Base-by-base conservation (phyloP, 768 basidiomycete genomes). In the Pleurotus tuoliensis region DNA sequence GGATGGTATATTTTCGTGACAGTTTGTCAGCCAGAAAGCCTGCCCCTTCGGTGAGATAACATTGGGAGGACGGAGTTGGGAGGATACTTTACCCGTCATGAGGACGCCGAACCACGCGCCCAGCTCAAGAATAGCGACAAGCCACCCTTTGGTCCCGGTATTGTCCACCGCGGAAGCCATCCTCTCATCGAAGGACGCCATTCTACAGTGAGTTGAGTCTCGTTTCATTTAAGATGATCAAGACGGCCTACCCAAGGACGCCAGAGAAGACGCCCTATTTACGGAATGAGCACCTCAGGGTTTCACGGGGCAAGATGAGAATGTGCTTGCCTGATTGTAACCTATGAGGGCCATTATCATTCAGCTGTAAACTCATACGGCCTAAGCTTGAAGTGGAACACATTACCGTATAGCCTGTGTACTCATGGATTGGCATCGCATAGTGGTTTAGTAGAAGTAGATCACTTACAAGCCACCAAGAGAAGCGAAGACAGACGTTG, bases 51-150 rank as follows among this genome's bases (percentile, higher is more conserved):
- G 8, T 39, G 34, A 22, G 15, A 40, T 20, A 41, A 41, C 20
- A 20, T 20, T 55, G 18, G 8, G 27, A 34, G 9, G 50, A 37
- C 40, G 38, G 22, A n/a, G 22, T 24, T 38, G 20, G 46, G 13
- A 41, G 4, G 24, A 8, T 13, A 5, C 47, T 60, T 56, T 58
- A 69, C 88, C 89, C 46, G 87, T 88, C 55, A 79, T 70, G 16
- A 92, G 78, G 9, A 88, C 85, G 58, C 90, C 90, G 58, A 86
- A 74, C 84, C 89, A 89, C 20, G 90, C 89, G 56, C 84, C 86
- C 12, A 88, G 76, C 69, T 88, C 87, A 37, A 90, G 78, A 63
- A 90, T 87, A 18, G 87, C 73, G 12, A 88, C 88, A 3, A 92
- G 72, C 82, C 88, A 86, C 8, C 87, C 90, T 69, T 86, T 83